phyloP scores from a whole-genome alignment of 2,329 filamentous ascomycete genomes.

The Fusarium nisikadoi region DNA sequence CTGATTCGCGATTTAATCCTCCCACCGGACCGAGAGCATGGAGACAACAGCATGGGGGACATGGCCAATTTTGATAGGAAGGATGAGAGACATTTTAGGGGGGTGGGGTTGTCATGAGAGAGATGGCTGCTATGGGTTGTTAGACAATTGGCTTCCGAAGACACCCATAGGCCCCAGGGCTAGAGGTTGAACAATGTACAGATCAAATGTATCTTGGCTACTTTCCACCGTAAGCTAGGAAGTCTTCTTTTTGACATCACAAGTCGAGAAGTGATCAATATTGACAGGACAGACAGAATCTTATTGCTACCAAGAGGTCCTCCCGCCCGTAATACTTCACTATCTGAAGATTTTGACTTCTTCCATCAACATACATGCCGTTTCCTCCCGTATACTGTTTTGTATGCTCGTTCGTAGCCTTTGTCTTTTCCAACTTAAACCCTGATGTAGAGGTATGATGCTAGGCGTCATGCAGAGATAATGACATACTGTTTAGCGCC shows the following conservation, averaged over 20 bases:
- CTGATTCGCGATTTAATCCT: neutral
- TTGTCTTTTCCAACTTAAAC: neutral
- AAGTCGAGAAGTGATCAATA: neutral
- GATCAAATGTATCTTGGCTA: neutral
- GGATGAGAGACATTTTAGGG: too few species aligned
- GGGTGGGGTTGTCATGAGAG: neutral
- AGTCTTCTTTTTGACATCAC: neutral
- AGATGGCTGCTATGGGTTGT: neutral
- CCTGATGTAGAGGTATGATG: neutral
- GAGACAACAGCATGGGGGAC: neutral
- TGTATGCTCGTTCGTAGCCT: neutral
- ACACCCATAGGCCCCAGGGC: neutral
- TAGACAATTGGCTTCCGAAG: neutral
- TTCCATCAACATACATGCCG: too few species aligned
- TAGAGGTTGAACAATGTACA: neutral
- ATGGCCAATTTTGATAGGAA: neutral
- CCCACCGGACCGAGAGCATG: neutral
- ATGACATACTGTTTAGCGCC: neutral
- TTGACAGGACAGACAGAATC: fast-evolving
- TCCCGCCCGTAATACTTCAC: neutral
- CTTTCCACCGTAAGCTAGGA: fast-evolving
- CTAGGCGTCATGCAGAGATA: neutral
- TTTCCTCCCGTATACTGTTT: neutral
- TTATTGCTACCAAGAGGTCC: neutral
- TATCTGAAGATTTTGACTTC: neutral